Conservation (phyloP, 441 rosid genomes). For the Biscutella laevigata region DNA sequence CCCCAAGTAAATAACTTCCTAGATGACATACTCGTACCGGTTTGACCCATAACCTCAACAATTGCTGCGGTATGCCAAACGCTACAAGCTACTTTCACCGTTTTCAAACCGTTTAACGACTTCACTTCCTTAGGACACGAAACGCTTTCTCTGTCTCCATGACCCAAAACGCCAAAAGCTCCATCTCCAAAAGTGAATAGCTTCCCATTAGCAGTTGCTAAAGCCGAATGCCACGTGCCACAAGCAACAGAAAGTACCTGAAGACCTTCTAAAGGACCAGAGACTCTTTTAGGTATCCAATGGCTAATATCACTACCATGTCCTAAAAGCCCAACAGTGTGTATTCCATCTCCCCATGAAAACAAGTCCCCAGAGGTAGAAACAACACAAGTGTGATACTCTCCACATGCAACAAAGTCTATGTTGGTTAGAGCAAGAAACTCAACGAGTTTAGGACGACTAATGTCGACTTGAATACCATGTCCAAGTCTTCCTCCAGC, state of each 20-base stretch:
- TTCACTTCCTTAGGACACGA: constrained; percentile 71
- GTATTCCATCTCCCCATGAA: constrained; percentile 91
- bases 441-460: constrained; percentile 74
- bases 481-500: constrained; percentile 91
- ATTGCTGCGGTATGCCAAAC: constrained; percentile 92
- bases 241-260: constrained; percentile 79
- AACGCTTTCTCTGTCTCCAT: constrained; percentile 66
- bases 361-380: constrained; percentile 66
- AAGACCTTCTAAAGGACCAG: constrained; percentile 73
- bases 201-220: constrained; percentile 67
- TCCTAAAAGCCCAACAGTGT: constrained; percentile 80
- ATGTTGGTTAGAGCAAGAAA: constrained; percentile 63
- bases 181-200: constrained; percentile 90
- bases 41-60: constrained; percentile 66
- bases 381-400: constrained; percentile 76
- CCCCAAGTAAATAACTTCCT: constrained; percentile 94
- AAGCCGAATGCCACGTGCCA: constrained; percentile 89
- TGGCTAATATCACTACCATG: constrained; percentile 78
- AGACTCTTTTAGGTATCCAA: constrained; percentile 86
- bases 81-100: constrained; percentile 79
- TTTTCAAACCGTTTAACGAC: constrained; percentile 55
- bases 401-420: constrained; percentile 75
- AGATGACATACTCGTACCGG: constrained; percentile 44
- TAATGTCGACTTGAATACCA: constrained; percentile 55
- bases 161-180: constrained; percentile 70